Base-by-base conservation (phyloP, 2,329 filamentous ascomycete species). In the Chrysoporthe deuterocubensis region DNA sequence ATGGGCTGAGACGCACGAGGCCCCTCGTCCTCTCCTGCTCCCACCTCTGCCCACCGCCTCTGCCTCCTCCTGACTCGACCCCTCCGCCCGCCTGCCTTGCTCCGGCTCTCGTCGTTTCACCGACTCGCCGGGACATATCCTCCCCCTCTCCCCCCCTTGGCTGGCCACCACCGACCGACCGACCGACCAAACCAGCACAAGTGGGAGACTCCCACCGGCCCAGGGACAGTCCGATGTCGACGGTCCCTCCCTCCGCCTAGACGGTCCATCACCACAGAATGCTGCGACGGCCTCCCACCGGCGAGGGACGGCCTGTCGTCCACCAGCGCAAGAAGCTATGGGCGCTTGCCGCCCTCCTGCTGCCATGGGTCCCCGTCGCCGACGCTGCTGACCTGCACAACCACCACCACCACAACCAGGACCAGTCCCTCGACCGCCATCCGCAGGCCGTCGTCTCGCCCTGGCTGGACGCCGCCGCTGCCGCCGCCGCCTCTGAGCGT, bases 251-350 rank as follows among this genome's bases (percentile, higher is more conserved):
- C 62, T 57, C 44, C 67, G 57, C 44, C 56, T 68, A 70, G 67
- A 68, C 63, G 63, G 60, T 32, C 37, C 46, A 64, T 61, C 62
- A 65, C 63, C 48, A 70, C 81, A 83, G 74, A 71, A 88, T 87
- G 84, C 78, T 84, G 81, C 86, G 83, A 83, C 84, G 84, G 83
- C 84, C 84, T 81, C 81, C 83, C 79, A 34, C 37, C 62, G 81
- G 82, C 79, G 81, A 83, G 78, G 81, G 81, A 78, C 80, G 82
- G 82, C 78, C 80, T 81, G 75, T 76, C 74, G 75, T 74, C 72
- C 76, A 76, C 66, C 75, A 77, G 77, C 75, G 77, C 72, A 76
- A 72, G 70, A 73, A 78, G 65, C 71, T 81, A 77, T 75, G 83
- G 76, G 82, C 83, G 76, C 79, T 85, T 74, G 82, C 81, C 74